Percentiles rank a stretch among this genome's conserved stretches.
These are phyloP conservation scores for Pseudocercospora pini-densiflorae DNA, from an alignment of 2,329 filamentous ascomycete genomes.

Conservation along the genomic window DNA sequence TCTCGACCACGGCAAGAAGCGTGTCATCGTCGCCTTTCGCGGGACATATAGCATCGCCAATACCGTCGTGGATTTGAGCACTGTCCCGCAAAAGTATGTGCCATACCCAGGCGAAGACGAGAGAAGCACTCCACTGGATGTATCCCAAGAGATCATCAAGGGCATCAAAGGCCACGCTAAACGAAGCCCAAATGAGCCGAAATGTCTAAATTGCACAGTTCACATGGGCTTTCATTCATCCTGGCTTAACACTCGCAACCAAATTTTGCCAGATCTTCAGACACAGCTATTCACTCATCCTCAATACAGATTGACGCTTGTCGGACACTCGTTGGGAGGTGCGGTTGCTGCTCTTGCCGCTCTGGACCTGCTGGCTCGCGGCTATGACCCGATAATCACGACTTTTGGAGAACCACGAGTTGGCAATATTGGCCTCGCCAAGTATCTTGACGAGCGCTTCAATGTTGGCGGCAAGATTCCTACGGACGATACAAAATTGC, in stretches of 20 bases:
- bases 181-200: conserved; percentile 48
- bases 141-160: conserved; percentile 21
- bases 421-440: conserved; percentile 58
- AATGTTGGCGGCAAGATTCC: conserved; percentile 17
- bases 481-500: conserved; percentile 30
- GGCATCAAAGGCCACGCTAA: conserved; percentile 17
- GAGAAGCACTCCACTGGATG: conserved; percentile 18
- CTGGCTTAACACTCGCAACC: conserved; percentile 75
- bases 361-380: conserved; percentile 77
- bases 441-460: conserved; percentile 61
- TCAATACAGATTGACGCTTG: conserved; percentile 73
- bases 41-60: conserved; percentile 95
- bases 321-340: conserved; percentile 91
- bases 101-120: conserved; percentile 71
- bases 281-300: conserved; percentile 65
- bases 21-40: conserved; percentile 86
- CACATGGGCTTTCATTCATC: conserved; percentile 87
- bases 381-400: conserved; percentile 77
- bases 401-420: conserved; percentile 87
- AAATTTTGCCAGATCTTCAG: conserved; percentile 70
- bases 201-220: conserved; percentile 86
- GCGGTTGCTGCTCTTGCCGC: conserved; percentile 87
- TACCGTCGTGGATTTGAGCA: conserved; percentile 87
- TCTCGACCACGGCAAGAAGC: conserved; percentile 70
- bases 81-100: conserved; percentile 85